Base-by-base conservation (phyloP, 2,329 filamentous ascomycete genomes). In the Lachnellula arida region DNA sequence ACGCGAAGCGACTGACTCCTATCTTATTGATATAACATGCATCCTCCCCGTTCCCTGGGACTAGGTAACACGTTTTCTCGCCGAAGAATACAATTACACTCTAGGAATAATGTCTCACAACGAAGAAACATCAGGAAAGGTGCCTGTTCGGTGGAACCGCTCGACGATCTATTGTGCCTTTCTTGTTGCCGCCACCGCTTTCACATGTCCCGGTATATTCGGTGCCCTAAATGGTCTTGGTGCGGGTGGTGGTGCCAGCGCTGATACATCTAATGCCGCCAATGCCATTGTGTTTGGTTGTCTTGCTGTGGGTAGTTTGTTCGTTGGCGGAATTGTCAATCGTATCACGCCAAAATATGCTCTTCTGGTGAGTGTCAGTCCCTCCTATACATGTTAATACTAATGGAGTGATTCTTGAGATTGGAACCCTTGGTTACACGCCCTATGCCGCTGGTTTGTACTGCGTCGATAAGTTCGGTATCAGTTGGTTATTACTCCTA, bases 151-250 rank as follows among this genome's bases (percentile, higher is more conserved):
- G 15, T 37, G 34, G 34, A 11, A 37, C 34, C 34, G 34, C 9
- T 37, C 34, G 11, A 37, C 34, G 34, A 11, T 37, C 2, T 37
- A 37, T 15, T 37, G 34, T 5, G 34, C 34, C 15, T 37, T 37
- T 5, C 34, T 37, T 11, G 34, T 91, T 54, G 78, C 83, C 32
- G 75, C 86, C 57, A 82, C 86, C 53, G 86, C 83, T 68, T 86
- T 87, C 76, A 68, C 87, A 60, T 87, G 85, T 67, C 85, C 85
- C 0, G 84, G 84, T 65, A 86, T 87, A 82, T 87, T 80, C 76
- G 87, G 87, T 65, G 82, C 84, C 32, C 73, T 87, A 57, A 75
- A 73, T 54, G 84, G 84, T 59, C 75, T 87, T 39, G 84, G 84
- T 55, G 84, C 81, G 53, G 83, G 75, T 67, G 84, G 82, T 35